Evolutionary conservation across 1,139 yeast species (phyloP), one percentile per base, ranked within the genome.

Genomic region (Pichia sp.): DNA sequence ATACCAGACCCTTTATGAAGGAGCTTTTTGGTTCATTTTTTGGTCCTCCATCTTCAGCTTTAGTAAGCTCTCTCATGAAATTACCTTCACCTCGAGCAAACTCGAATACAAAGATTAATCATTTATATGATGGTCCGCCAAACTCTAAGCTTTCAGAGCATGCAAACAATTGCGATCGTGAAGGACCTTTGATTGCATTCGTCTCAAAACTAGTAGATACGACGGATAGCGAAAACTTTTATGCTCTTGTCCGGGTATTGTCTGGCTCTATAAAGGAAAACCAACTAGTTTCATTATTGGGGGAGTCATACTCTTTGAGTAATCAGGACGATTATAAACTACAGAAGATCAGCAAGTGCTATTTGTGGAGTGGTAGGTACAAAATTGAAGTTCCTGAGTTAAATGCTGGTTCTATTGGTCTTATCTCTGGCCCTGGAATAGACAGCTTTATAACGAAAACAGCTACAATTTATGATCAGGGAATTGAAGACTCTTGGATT

Each of bases 361-460:
- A 75, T 62, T 62, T 90, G 1, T 78, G 89, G 29, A 85, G 90
- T 51, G 93, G 93, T 0, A 75, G 96, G 58, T 90, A 88, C 67
- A 77, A 76, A 41, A 70, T 85, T 0, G 78, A 82, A 0, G 76
- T 87, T 0, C 72, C 76, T 0, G 75, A 75, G 29, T 82, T 86
- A 0, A 73, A 77, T 5, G 78, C 79, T 1, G 97, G 97, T 0
- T 77, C 80, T 34, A 71, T 90, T 54, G 93, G 83, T 0, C 64
- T 92, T 5, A 70, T 90, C 0, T 76, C 80, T 6, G 96, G 96
- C 0, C 68, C 67, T 38, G 67, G 73, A 11, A 71, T 86, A 32
- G 84, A 82, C 52, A 61, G 74, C 26, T 70, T 75, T 51, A 74
- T 85, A 61, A 73, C 75, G 47, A 87, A 87, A 65, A 73, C 82